Evolutionary conservation across 169 alveolate species (phyloP).

Genomic region (Cryptosporidium ubiquitum): DNA sequence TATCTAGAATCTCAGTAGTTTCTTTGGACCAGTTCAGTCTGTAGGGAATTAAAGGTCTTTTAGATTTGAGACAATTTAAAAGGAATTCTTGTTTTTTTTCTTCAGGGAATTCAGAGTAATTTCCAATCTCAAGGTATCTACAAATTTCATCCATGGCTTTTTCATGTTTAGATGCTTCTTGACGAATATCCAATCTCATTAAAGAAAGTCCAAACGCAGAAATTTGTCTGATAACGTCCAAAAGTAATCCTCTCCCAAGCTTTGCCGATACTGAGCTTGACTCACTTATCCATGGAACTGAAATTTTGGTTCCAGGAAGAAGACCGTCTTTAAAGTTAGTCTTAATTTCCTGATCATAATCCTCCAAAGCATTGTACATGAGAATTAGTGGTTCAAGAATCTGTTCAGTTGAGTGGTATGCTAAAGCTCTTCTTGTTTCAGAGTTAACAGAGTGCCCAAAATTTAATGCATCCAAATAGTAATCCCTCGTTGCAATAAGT

Average conservation of each 20-base stretch:
- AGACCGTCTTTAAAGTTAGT: conserved; percentile 75
- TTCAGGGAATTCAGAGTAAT: conserved; percentile 80
- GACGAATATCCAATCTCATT: conserved; percentile 84
- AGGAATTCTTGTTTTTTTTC: conserved; percentile 78
- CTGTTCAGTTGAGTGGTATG: conserved; percentile 77
- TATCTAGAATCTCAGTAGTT: conserved; percentile 78
- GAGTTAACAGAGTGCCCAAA: conserved; percentile 62
- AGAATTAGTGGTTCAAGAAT: conserved; percentile 79
- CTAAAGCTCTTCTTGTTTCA: conserved; percentile 65
- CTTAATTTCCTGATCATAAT: conserved; percentile 77
- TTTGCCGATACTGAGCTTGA: conserved; percentile 39
- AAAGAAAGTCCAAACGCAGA: conserved; percentile 83
- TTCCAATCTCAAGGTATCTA: conserved; percentile 77
- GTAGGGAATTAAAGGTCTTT: conserved; percentile 80
- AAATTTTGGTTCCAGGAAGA: conserved; percentile 7
- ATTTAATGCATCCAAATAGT: conserved; percentile 60
- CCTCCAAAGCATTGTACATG: conserved; percentile 79
- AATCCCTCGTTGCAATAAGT: conserved; percentile 55
- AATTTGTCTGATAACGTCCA: conserved; percentile 80
- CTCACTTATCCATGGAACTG: conserved; percentile 46
- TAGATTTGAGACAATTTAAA: conserved; percentile 76
- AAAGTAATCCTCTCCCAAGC: conserved; percentile 75
- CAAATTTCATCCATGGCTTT: conserved; percentile 80
- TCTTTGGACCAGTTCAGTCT: conserved; percentile 80
- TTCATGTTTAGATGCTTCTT: conserved; percentile 83